A percentile compares a stretch with the other conserved stretches of the same genome.
Evolutionary conservation across 179 eudicot genomes (phyloP).

Genomic region (Silene noctiflora): DNA sequence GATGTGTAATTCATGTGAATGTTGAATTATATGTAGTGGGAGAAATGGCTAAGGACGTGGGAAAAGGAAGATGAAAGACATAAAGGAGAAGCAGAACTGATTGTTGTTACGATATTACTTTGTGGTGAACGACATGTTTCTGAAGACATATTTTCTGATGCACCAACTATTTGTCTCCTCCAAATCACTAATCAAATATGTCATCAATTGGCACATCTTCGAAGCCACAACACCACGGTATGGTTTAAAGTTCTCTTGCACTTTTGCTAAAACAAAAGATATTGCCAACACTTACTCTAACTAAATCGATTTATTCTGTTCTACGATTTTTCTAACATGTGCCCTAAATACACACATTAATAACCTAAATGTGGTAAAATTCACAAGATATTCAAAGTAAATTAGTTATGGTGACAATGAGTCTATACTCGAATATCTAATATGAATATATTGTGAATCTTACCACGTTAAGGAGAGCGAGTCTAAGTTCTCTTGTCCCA

Average conservation of each 20-base stretch:
- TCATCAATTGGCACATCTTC: slow-evolving; percentile 31
- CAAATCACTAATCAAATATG: slow-evolving; percentile 44
- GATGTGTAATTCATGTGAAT: not conserved
- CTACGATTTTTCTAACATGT: too few species aligned
- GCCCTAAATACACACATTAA: too few species aligned
- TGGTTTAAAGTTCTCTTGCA: not conserved
- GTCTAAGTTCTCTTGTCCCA: too few species aligned
- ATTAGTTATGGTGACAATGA: too few species aligned
- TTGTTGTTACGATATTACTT: slow-evolving; percentile 44
- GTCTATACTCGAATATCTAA: too few species aligned
- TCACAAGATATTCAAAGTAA: too few species aligned
- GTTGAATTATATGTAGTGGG: slow-evolving; percentile 42
- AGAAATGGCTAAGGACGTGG: slow-evolving; percentile 61
- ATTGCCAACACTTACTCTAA: too few species aligned
- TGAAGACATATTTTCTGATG: slow-evolving; percentile 27
- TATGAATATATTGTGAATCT: too few species aligned
- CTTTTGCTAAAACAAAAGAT: not conserved
- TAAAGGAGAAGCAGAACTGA: slow-evolving; percentile 49
- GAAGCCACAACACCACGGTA: slow-evolving; percentile 32
- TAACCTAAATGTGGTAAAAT: too few species aligned
- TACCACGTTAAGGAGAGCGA: too few species aligned
- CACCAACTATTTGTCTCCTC: slow-evolving; percentile 33
- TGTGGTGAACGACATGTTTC: slow-evolving; percentile 33
- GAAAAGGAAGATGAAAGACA: slow-evolving; percentile 41
- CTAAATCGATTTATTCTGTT: too few species aligned